Evolutionary conservation across 2,329 filamentous ascomycete genomes (phyloP).

Genomic region (Xenoacremonium recifei): DNA sequence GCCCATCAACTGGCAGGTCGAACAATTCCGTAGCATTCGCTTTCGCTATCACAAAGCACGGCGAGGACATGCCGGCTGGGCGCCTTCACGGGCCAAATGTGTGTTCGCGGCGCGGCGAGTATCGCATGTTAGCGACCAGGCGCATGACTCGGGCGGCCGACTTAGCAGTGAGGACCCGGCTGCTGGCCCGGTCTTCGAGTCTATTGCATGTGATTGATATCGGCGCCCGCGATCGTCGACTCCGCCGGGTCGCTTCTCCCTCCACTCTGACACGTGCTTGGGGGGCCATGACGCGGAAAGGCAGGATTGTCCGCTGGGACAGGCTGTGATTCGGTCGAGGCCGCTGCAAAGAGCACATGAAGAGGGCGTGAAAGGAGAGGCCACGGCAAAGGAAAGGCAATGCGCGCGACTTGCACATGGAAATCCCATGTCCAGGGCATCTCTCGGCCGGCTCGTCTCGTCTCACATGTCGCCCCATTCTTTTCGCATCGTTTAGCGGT

Average conservation of each 20-base stretch:
- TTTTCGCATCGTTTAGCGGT: constrained; percentile 15
- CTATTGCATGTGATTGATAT: constrained; percentile 24
- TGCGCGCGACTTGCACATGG: no score
- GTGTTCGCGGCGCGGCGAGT: background rate
- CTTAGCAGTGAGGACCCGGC: background rate
- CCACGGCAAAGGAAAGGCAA: no score
- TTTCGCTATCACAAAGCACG: no score
- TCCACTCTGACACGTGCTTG: constrained; percentile 28
- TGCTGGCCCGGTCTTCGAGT: constrained; percentile 2
- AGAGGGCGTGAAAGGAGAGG: no score
- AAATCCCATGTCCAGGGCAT: no score
- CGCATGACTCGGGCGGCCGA: constrained; percentile 6
- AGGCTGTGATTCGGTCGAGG: no score
- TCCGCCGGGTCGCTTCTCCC: no score
- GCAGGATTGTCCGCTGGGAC: no score
- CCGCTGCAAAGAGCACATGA: no score
- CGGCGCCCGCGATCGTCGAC: no score
- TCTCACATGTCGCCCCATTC: background rate
- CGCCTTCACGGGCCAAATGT: constrained; percentile 3
- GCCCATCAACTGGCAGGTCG: no score
- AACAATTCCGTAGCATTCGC: no score
- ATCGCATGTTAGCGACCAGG: constrained; percentile 1
- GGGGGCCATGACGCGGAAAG: constrained; percentile 3
- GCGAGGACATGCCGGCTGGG: constrained; percentile 4
- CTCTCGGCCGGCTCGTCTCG: constrained; percentile 6